Evolutionary conservation across 1,284 basidiomycete genomes (phyloP).

Genomic region (Mycosarcoma maydis): DNA sequence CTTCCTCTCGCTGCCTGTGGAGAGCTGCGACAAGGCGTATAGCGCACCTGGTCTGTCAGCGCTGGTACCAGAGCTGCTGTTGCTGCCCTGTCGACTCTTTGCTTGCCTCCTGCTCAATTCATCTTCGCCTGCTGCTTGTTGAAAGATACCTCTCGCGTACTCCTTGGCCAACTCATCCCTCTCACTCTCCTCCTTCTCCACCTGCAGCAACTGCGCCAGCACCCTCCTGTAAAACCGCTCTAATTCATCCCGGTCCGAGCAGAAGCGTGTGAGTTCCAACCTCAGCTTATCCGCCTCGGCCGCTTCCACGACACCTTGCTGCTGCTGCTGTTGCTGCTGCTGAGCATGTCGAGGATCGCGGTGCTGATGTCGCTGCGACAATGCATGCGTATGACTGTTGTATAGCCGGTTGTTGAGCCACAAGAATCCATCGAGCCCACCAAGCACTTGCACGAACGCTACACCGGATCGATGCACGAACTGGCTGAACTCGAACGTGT

Average conservation of each 20-base stretch:
- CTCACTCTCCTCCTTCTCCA: constrained; percentile 29
- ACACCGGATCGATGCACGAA: constrained; percentile 64
- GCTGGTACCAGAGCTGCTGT: no score
- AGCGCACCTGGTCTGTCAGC: no score
- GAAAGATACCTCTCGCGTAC: constrained; percentile 9
- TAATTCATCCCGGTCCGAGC: constrained; percentile 47
- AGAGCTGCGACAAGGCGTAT: no score
- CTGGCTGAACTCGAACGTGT: constrained; percentile 61
- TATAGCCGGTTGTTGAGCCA: constrained; percentile 65
- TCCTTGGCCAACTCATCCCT: constrained; percentile 16
- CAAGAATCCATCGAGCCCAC: constrained; percentile 60
- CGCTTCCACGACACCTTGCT: neutral
- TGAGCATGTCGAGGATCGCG: neutral
- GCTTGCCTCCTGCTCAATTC: neutral
- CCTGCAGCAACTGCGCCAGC: constrained; percentile 32
- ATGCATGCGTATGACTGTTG: constrained; percentile 44
- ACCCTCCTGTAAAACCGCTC: constrained; percentile 53
- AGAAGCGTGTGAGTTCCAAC: constrained; percentile 53
- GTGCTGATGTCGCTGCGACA: neutral
- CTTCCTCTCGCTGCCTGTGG: no score
- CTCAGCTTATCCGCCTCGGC: constrained; percentile 54
- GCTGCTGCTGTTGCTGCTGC: neutral
- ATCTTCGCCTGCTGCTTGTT: constrained; percentile 8
- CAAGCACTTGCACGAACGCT: constrained; percentile 64
- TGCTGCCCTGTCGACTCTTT: constrained; percentile 23